Base-by-base conservation (phyloP, 2,329 filamentous ascomycete species). In the Trichothecium roseum region DNA sequence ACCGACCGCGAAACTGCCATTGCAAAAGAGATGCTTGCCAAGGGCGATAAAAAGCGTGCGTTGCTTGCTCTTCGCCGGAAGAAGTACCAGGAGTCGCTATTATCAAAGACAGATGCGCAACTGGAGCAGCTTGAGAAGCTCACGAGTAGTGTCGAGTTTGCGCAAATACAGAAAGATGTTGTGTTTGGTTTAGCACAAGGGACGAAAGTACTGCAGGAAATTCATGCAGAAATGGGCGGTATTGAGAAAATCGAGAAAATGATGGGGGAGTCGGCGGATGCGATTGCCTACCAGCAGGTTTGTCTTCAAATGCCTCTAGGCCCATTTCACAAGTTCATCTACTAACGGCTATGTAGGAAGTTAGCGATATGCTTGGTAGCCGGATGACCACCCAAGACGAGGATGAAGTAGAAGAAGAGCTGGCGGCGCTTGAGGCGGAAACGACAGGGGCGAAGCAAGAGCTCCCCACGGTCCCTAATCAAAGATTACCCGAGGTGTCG, bases 331-430 rank as follows among this genome's bases (percentile, higher is more conserved):
- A 22, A 18, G n/a, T n/a, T 13, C 8, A 18, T 18, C 14, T 20
- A 20, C 42, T 46, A n/a, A 46, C 32, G 4, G 3, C 18, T 20
- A 3, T 45, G 44, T 50, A 94, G 84, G 89, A 98, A 66, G 74
- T 98, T 48, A 91, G 81, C 60, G 85, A 94, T 34, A 84, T 95
- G 73, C 74, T 98, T 3, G 84, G 81, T 24, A 84, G 84, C 10
- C 78, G 81, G 48, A 88, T 98, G 65, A 85, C 87, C 12, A 91
- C 87, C 52, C 83, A 93, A 50, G 91, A 98, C 59, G 91, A 98
- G 58, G 89, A 96, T 52, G 91, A 95, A 52, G 91, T 98, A 24
- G 91, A 98, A 55, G 88, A 95, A 52, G 91, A 98, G 62, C 67
- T 98, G 35, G 85, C 84, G 37, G 81, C 79, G 1, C 68, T 98